These are phyloP conservation scores for Solanum pinnatisectum DNA, from an alignment of 257 asterid species.

Conservation along the genomic window DNA sequence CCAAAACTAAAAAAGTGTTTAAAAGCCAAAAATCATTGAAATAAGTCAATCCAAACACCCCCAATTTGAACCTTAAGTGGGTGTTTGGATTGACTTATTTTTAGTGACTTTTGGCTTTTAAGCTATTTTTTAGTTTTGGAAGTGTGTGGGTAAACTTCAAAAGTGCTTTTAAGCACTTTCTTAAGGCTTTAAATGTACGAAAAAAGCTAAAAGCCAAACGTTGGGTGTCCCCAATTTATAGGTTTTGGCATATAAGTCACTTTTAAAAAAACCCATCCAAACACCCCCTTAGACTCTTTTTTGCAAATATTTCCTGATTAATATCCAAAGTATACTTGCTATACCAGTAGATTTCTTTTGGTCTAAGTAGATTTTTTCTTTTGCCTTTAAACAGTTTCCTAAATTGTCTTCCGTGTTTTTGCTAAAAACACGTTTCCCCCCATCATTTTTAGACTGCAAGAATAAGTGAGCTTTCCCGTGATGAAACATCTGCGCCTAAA, in stretches of 20 bases:
- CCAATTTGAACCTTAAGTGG: not conserved
- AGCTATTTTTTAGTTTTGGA: not conserved
- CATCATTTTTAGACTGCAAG: constrained; percentile 31
- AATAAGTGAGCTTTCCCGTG: constrained; percentile 33
- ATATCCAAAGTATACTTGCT: not conserved
- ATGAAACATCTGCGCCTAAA: constrained; percentile 25
- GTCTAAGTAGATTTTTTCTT: not conserved
- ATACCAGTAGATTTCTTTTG: not conserved
- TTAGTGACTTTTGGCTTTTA: not conserved
- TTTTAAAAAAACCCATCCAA: not conserved
- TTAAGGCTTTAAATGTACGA: not conserved
- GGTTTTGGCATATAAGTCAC: not conserved
- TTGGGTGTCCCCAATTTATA: not conserved
- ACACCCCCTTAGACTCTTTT: not conserved
- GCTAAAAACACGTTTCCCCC: not conserved
- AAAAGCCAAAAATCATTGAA: not conserved
- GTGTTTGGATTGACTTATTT: not conserved
- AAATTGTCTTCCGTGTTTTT: not conserved
- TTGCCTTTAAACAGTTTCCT: not conserved
- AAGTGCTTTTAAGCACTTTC: not conserved
- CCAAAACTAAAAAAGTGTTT: not conserved
- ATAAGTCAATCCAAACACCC: not conserved
- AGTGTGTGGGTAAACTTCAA: not conserved
- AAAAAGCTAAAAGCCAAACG: not conserved
- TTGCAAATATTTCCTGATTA: not conserved